Evolutionary conservation across 257 asterid species (phyloP), one percentile per base, ranked within the genome.

Genomic region (Solanum chiquidenum): DNA sequence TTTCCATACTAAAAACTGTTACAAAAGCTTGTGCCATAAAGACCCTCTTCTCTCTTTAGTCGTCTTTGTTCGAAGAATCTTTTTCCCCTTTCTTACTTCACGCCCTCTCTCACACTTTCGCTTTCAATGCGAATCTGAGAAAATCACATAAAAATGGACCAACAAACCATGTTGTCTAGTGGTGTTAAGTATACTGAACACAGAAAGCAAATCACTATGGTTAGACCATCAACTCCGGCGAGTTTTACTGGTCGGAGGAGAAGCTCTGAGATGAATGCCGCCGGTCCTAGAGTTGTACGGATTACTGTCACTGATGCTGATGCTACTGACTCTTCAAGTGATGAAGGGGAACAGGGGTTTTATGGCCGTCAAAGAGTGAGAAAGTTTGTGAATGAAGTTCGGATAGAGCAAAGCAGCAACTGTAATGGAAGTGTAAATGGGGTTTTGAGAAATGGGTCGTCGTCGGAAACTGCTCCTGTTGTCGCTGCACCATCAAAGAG

Each of bases 251-350:
- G 92, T 34, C 64, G 91, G 79, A 88, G 89, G 42, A 92, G 79
- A 86, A 42, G 62, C 33, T 64, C 86, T 13, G 91, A 86, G 2
- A 60, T 85, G 75, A 87, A 87, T 23, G 88, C 73, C 52, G 35
- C 12, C 44, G 40, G 44, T 6, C 86, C 97, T 9, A 92, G 90
- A 66, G 92, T 94, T 3, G 93, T 97, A 4, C 93, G 99, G 40
- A 91, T 97, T 16, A 88, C 94, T 35, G 98, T 97, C 5, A 94
- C 95, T 58, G 99, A 97, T 84, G 92, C 92, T 23, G 98, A 97
- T 89, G 98, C 99, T 9, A 97, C 99, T 1, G 99, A 97, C 86
- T 95, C 98, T 14, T 95, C 98, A 20, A 86, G 96, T 12, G 99
- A 96, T 40, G 99, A 97, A n/a, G 96, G 91, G 2, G 96, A 5